phyloP scores from a whole-genome alignment of 441 rosid species.

The Populus hybrid region DNA sequence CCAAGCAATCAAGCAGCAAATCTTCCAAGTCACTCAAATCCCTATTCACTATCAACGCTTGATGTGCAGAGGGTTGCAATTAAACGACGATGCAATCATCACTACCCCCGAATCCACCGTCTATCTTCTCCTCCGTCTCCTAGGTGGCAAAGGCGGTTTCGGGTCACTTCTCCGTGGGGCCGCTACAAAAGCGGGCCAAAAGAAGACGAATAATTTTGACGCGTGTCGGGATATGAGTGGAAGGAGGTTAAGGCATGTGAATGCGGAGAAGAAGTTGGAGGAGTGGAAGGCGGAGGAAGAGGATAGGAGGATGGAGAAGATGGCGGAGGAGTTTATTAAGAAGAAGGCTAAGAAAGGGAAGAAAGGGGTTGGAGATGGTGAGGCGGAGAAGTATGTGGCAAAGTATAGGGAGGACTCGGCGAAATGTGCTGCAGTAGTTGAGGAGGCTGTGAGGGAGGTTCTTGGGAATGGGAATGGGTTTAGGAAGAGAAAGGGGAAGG shows the following conservation, averaged over 20 bases:
- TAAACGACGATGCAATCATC: constrained; percentile 39
- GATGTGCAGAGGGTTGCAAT: constrained; percentile 50
- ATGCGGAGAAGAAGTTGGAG: constrained; percentile 90
- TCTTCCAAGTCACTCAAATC: constrained; percentile 61
- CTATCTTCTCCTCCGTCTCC: constrained; percentile 60
- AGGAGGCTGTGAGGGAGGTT: constrained; percentile 68
- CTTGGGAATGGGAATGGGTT: constrained; percentile 34
- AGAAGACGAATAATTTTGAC: constrained; percentile 91
- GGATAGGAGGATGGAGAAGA: constrained; percentile 71
- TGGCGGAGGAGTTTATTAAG: constrained; percentile 77
- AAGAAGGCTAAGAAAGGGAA: constrained; percentile 69
- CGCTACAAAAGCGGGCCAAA: constrained; percentile 92
- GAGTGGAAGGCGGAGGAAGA: constrained; percentile 93
- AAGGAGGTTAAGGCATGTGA: constrained; percentile 85
- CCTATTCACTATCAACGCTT: constrained; percentile 65
- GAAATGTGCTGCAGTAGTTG: constrained; percentile 73
- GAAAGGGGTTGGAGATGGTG: constrained; percentile 75
- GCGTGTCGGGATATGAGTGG: constrained; percentile 99
- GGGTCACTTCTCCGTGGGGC: too few relatives aligned
- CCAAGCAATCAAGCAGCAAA: constrained; percentile 51
- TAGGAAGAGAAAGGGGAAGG: constrained; percentile 22
- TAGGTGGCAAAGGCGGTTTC: constrained; percentile 94
- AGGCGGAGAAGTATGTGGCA: constrained; percentile 72
- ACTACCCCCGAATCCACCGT: constrained; percentile 49
- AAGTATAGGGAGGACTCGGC: constrained; percentile 75